Conservation (phyloP, 2,329 filamentous ascomycete species). For the Monosporascus sp. region DNA sequence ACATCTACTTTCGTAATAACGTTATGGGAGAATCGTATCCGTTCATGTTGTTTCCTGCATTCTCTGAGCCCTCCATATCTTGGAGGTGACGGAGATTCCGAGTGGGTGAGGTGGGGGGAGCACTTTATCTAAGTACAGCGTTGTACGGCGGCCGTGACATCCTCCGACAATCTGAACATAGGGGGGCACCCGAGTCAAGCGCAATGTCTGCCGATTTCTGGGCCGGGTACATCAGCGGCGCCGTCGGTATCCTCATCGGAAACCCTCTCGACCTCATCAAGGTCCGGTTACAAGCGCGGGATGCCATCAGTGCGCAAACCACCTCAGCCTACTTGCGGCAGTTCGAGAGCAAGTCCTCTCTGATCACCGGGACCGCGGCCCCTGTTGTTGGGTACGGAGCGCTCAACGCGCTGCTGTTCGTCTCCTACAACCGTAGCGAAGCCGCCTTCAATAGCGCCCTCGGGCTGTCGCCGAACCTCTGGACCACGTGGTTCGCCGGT, state of each 20-base stretch:
- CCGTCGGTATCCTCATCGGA: constrained; percentile 78
- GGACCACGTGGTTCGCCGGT: constrained; percentile 72
- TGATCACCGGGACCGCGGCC: constrained; percentile 66
- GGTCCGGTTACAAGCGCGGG: constrained; percentile 69
- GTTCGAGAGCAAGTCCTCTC: constrained; percentile 30
- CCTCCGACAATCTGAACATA: neutral
- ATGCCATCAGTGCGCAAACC: constrained; percentile 14
- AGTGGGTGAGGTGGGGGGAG: neutral
- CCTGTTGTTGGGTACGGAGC: constrained; percentile 87
- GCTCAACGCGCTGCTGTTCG: constrained; percentile 83
- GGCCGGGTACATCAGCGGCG: constrained; percentile 86
- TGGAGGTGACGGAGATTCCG: constrained; percentile 2
- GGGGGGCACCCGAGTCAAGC: neutral
- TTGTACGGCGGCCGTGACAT: too few species aligned
- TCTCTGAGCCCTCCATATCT: neutral
- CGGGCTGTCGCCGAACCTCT: constrained; percentile 41
- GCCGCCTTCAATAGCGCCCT: constrained; percentile 45
- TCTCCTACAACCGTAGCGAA: constrained; percentile 84
- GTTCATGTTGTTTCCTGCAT: neutral
- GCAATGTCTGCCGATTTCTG: constrained; percentile 85
- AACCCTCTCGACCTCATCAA: constrained; percentile 72
- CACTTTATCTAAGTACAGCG: too few species aligned
- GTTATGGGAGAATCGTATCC: neutral
- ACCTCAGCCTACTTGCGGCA: constrained; percentile 22
- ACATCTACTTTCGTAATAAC: too few species aligned